Evolutionary conservation across 306 rosid genomes (phyloP).

Genomic region (Corylus americana): DNA sequence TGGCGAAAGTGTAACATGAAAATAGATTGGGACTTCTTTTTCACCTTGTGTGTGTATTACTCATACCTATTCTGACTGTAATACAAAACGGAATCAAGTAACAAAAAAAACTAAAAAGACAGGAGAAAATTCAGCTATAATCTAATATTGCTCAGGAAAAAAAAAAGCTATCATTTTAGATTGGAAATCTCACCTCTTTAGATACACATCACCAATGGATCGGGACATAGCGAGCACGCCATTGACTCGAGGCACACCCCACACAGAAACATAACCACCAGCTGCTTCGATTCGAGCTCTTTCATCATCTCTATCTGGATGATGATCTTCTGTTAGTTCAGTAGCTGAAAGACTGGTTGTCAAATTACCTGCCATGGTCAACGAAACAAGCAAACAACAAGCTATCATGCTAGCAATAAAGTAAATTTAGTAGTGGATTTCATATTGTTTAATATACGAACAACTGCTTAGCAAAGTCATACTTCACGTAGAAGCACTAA

Average conservation of each 20-base stretch:
- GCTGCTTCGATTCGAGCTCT: conserved; percentile 15
- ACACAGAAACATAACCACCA: conserved; percentile 1
- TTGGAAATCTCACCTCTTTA: background rate
- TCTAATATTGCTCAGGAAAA: background rate
- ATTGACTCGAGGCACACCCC: conserved; percentile 9
- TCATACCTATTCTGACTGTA: background rate
- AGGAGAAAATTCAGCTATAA: background rate
- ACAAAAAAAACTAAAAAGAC: background rate
- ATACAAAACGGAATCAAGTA: background rate
- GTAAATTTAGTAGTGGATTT: background rate
- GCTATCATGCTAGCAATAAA: background rate
- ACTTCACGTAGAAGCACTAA: background rate
- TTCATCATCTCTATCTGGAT: conserved; percentile 17
- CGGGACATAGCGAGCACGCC: conserved; percentile 4
- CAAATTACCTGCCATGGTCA: background rate
- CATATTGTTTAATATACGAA: background rate
- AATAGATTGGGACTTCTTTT: background rate
- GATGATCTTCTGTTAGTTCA: background rate
- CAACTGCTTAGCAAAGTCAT: background rate
- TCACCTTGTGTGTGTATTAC: background rate
- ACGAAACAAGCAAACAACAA: background rate
- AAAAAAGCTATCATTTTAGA: no score
- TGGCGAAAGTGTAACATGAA: background rate
- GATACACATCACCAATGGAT: conserved; percentile 10
- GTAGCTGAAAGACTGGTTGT: background rate